Conservation (phyloP, 192 early-diverging fungal genomes). For the Thamnidium elegans region DNA sequence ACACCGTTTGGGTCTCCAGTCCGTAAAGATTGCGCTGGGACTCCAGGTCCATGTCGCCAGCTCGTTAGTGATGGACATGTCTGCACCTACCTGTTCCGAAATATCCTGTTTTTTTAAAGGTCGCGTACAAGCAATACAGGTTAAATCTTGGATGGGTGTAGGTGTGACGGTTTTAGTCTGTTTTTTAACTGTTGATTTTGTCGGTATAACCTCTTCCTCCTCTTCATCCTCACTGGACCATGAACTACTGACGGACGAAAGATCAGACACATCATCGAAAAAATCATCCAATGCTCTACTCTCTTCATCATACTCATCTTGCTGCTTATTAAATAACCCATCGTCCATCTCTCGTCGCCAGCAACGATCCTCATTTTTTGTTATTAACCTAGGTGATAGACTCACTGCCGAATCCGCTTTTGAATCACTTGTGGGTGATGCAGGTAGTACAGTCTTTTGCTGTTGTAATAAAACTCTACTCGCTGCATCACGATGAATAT, state of each 20-base stretch:
- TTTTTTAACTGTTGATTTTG: not conserved
- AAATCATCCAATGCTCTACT: conserved; percentile 19
- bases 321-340: not conserved
- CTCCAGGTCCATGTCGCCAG: conserved; percentile 33
- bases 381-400: conserved; percentile 3
- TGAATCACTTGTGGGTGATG: conserved; percentile 1
- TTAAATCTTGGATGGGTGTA: conserved; percentile 14
- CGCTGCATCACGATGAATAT: conserved; percentile 7
- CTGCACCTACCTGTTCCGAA: conserved; percentile 8
- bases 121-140: conserved; percentile 24
- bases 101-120: conserved; percentile 17
- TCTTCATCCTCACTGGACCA: conserved; percentile 11
- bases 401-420: conserved; percentile 21
- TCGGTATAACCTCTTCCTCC: not conserved
- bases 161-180: not conserved
- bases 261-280: conserved; percentile 25
- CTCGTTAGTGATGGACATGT: conserved; percentile 13
- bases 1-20: conserved; percentile 27
- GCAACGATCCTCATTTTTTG: conserved; percentile 7
- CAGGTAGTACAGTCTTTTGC: conserved; percentile 3
- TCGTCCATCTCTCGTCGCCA: conserved; percentile 7
- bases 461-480: not conserved
- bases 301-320: not conserved
- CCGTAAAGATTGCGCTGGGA: conserved; percentile 22
- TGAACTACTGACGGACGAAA: conserved; percentile 22